Evolutionary conservation across 139 green algal species (phyloP).

Genomic region (Chlamydomonas sphaeroides): DNA sequence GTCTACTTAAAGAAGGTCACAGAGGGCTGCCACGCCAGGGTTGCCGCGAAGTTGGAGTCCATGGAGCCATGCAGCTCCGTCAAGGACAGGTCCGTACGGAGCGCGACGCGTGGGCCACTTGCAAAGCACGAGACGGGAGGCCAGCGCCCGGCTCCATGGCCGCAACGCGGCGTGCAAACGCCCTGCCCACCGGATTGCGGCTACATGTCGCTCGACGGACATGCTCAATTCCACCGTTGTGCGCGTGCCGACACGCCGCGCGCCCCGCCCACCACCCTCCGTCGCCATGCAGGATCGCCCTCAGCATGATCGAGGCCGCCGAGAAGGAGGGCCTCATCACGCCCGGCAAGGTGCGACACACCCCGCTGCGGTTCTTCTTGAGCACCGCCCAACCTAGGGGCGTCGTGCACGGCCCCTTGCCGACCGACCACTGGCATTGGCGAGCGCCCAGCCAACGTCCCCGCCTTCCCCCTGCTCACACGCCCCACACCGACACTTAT

Average conservation of each 20-base stretch:
- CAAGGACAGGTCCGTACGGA: slow-evolving; percentile 89
- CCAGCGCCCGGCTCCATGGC: too few species aligned
- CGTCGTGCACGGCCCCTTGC: too few species aligned
- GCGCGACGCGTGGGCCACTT: too few species aligned
- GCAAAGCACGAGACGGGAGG: too few species aligned
- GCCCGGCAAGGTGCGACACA: slow-evolving; percentile 79
- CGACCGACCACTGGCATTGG: too few species aligned
- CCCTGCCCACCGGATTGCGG: too few species aligned
- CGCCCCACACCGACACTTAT: too few species aligned
- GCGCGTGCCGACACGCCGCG: not conserved
- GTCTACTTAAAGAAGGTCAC: slow-evolving; percentile 86
- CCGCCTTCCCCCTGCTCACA: too few species aligned
- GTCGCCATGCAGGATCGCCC: slow-evolving; percentile 80
- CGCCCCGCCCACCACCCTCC: not conserved
- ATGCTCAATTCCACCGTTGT: not conserved
- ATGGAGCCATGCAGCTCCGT: slow-evolving; percentile 91
- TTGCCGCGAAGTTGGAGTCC: slow-evolving; percentile 90
- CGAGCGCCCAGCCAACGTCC: too few species aligned
- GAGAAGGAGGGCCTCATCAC: slow-evolving; percentile 89
- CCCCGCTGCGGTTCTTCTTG: not conserved
- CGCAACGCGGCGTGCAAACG: too few species aligned
- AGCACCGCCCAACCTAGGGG: not conserved
- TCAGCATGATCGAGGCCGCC: slow-evolving; percentile 92
- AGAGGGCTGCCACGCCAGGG: slow-evolving; percentile 61
- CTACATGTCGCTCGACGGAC: not conserved